A percentile compares a stretch with the other conserved stretches of the same genome.
Conservation (phyloP, 176 grass and related monocot species). For the Bolboschoenus planiculmis region DNA sequence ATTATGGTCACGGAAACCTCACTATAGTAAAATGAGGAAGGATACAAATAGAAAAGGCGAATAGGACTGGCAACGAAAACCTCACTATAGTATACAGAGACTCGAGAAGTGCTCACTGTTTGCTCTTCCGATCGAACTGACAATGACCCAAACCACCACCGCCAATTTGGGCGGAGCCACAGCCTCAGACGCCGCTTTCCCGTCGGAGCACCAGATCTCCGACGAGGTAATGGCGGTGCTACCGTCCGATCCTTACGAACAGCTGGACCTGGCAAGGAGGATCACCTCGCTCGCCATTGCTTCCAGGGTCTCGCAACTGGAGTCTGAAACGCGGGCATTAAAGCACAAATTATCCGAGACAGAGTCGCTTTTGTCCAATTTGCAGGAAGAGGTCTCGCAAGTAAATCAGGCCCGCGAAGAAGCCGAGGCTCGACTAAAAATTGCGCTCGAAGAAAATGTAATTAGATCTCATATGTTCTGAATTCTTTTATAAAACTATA, state of each 20-base stretch:
- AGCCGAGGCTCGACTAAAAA: slow-evolving; percentile 41
- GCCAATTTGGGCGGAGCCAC: not conserved
- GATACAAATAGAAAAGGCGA: not conserved
- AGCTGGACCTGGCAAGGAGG: slow-evolving; percentile 85
- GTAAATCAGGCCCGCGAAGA: slow-evolving; percentile 51
- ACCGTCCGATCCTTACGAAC: slow-evolving; percentile 81
- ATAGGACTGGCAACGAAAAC: not conserved
- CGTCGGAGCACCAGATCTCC: slow-evolving; percentile 29
- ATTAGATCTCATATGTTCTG: not conserved
- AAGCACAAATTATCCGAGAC: slow-evolving; percentile 57
- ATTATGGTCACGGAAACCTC: too few relatives aligned
- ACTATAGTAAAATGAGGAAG: too few relatives aligned
- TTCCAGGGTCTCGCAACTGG: slow-evolving; percentile 53
- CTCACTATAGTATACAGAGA: not conserved
- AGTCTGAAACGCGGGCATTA: slow-evolving; percentile 54
- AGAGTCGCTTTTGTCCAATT: slow-evolving; percentile 53
- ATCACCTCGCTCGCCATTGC: slow-evolving; percentile 81
- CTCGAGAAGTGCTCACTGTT: not conserved
- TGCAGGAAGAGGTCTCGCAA: slow-evolving; percentile 46
- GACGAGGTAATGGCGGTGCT: slow-evolving; percentile 82
- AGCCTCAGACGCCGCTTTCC: not conserved
- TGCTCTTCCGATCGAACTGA: not conserved
- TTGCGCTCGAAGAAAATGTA: slow-evolving; percentile 66
- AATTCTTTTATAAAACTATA: not conserved
- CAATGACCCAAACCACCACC: slow-evolving; percentile 39